Evolutionary conservation across 371 early-diverging fungal species (phyloP).

Genomic region (Mucor mucedo): DNA sequence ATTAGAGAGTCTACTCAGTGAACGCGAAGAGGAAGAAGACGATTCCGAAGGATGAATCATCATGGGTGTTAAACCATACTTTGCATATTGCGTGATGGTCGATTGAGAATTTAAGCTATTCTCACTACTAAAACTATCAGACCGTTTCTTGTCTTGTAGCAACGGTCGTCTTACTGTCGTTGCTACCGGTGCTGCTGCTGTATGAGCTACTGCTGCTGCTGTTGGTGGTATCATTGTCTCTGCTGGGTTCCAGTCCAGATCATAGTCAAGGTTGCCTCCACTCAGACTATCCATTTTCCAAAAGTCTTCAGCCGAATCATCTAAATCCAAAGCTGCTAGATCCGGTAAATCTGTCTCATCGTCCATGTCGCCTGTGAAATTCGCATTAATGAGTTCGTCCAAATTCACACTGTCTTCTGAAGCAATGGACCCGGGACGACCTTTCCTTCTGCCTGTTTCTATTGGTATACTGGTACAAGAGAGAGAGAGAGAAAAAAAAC

Average conservation of each 20-base stretch:
- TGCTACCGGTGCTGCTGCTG: too few species aligned
- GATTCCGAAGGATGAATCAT: constrained; percentile 45
- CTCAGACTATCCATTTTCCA: constrained; percentile 32
- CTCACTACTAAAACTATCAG: constrained; percentile 54
- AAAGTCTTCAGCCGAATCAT: constrained; percentile 40
- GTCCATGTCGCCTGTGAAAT: constrained; percentile 37
- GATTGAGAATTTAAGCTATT: constrained; percentile 51
- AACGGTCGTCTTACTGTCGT: background rate
- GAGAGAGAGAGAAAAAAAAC: too few species aligned
- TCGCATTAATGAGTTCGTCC: constrained; percentile 39
- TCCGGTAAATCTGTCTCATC: constrained; percentile 37
- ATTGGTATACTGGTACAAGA: constrained; percentile 22
- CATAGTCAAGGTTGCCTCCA: background rate
- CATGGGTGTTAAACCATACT: constrained; percentile 44
- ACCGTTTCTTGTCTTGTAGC: constrained; percentile 20
- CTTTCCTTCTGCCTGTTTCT: constrained; percentile 13
- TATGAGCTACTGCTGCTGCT: too few species aligned
- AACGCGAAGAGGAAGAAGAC: constrained; percentile 47
- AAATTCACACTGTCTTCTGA: constrained; percentile 43
- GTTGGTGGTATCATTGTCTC: background rate
- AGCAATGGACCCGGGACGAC: constrained; percentile 31
- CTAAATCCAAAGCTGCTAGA: constrained; percentile 34
- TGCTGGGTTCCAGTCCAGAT: background rate
- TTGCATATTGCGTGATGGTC: constrained; percentile 43
- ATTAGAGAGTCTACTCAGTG: constrained; percentile 45